Conservation (phyloP, 345 rosid genomes). For the Linum usitatissimum region DNA sequence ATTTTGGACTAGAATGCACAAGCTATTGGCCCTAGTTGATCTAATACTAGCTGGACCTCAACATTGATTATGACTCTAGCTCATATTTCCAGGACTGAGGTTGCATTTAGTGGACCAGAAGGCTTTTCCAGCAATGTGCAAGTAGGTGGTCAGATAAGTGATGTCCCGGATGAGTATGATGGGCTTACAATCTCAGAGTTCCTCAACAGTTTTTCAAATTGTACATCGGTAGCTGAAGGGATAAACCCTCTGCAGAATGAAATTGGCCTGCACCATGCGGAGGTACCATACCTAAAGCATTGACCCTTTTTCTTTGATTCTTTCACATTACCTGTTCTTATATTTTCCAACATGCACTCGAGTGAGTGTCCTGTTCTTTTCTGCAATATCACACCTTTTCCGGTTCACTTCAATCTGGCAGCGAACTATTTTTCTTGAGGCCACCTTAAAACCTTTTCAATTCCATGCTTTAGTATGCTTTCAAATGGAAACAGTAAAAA, state of each 20-base stretch:
- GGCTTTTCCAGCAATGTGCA: conserved; percentile 30
- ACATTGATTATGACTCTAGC: conserved; percentile 4
- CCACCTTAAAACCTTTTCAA: too few relatives aligned
- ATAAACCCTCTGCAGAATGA: conserved; percentile 40
- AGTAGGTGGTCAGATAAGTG: conserved; percentile 37
- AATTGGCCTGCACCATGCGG: conserved; percentile 51
- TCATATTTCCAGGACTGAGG: conserved; percentile 47
- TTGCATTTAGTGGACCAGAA: conserved; percentile 35
- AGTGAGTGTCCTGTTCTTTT: not conserved
- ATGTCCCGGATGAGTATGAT: conserved; percentile 60
- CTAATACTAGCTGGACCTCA: not conserved
- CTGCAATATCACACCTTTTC: not conserved
- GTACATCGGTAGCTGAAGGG: conserved; percentile 42
- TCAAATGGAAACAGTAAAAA: too few relatives aligned
- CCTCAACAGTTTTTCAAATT: conserved; percentile 44
- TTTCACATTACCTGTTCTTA: too few relatives aligned
- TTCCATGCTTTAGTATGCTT: too few relatives aligned
- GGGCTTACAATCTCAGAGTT: conserved; percentile 74
- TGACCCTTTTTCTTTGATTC: too few relatives aligned
- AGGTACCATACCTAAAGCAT: conserved; percentile 50
- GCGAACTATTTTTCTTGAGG: not conserved
- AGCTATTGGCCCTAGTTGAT: not conserved
- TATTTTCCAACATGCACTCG: not conserved
- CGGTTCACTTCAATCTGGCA: not conserved
- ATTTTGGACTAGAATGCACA: not conserved